Percentiles rank a stretch among this genome's conserved stretches.
These are phyloP conservation scores for Zizania latifolia DNA, from an alignment of 176 grass and related monocot genomes.

Conservation along the genomic window DNA sequence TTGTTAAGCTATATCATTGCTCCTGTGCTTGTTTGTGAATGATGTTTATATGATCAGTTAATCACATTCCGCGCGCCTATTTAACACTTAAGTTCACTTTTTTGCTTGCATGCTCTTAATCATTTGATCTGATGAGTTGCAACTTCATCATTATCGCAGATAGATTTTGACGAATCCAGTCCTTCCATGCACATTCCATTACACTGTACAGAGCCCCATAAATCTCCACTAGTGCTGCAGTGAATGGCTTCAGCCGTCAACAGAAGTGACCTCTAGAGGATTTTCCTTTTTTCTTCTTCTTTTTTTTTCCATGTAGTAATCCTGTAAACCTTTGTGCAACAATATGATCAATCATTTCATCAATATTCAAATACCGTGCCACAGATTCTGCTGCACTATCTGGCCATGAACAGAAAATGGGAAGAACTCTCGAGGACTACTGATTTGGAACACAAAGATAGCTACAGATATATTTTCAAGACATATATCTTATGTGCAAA, in stretches of 20 bases:
- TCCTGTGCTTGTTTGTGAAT: background rate
- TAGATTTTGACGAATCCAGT: background rate
- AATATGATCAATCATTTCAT: background rate
- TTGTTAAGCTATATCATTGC: background rate
- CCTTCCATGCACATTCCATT: background rate
- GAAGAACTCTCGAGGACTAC: background rate
- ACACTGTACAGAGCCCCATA: slow-evolving; percentile 13
- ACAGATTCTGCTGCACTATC: background rate
- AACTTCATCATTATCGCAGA: background rate
- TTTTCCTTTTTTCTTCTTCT: background rate
- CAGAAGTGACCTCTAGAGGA: background rate
- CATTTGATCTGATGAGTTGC: background rate
- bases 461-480: background rate
- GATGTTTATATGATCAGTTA: background rate
- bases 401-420: background rate
- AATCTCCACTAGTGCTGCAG: background rate
- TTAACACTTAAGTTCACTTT: background rate
- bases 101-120: background rate
- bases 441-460: background rate
- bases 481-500: background rate
- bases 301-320: slow-evolving; percentile 5
- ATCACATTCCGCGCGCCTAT: background rate
- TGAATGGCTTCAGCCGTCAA: background rate
- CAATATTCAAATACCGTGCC: background rate
- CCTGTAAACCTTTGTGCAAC: background rate